Base-by-base conservation (phyloP, 306 rosid species). In the Malus asiatica region DNA sequence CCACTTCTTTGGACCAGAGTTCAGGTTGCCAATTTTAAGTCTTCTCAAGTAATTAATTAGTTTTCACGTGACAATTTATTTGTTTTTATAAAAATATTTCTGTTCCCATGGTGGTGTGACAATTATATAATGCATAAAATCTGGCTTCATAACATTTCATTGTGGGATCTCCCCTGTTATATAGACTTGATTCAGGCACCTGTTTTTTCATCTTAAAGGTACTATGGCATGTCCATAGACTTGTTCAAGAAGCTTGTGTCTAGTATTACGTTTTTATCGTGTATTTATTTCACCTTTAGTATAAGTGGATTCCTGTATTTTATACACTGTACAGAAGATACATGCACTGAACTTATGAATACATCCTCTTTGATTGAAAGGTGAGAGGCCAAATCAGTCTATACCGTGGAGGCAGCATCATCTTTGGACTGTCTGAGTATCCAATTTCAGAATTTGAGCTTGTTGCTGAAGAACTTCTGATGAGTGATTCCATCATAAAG, bases 401-500 rank as follows among this genome's bases (percentile, higher is more conserved):
- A 42, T 95, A 92, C 57, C 38, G 81, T 84, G 97, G 97, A 70
- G 98, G 90, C 79, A 95, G 97, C 90, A 87, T 95, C 80, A 86
- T 90, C 75, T 95, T 95, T 83, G 98, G 98, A 69, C 61, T 95
- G 83, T 92, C 98, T 0, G 87, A 95, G 30, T 92, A 71, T 86
- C 98, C 98, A 80, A 76, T 95, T 68, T 95, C 98, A 35, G 98
- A 95, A 84, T 95, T 95, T 84, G 98, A 95, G 85, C 97, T 95
- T 51, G 98, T 95, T 72, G 98, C 98, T 0, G 98, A 95, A 84
- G 98, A 95, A 85, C 97, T 95, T 89, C 85, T 95, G 84, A 88
- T 95, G 97, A 95, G 98, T 59, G 97, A 95, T 89, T 95, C 98
- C 72, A 69, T 88, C 82, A 86, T 95, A 84, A 88, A 84, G 97